These are phyloP conservation scores for Yamadazyma siamensis DNA, from an alignment of 1,139 yeast species.

Conservation along the genomic window DNA sequence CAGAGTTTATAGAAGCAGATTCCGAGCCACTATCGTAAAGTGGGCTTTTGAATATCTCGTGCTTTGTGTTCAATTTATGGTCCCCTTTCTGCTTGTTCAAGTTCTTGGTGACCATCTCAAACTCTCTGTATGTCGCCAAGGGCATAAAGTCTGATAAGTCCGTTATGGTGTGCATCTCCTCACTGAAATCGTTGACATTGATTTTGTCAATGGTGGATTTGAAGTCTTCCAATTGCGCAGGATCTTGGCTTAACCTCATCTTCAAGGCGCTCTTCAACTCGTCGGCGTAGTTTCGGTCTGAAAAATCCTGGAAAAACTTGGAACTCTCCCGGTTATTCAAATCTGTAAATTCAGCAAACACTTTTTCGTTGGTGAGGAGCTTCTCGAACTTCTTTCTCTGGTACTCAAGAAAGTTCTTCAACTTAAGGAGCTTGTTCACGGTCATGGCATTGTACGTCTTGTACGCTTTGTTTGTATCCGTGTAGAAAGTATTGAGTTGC, in stretches of 20 bases:
- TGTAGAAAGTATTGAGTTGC: constrained; percentile 32
- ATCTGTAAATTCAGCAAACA: constrained; percentile 27
- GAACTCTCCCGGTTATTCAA: constrained; percentile 34
- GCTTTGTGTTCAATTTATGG: constrained; percentile 22
- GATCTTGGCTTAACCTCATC: not conserved
- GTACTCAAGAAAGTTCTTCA: constrained; percentile 39
- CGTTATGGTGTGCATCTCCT: constrained; percentile 4
- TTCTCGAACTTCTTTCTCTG: constrained; percentile 30
- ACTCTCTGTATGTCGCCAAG: constrained; percentile 34
- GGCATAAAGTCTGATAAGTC: constrained; percentile 41
- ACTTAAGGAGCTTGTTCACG: constrained; percentile 36
- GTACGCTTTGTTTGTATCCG: constrained; percentile 37
- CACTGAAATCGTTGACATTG: constrained; percentile 7
- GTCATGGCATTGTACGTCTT: constrained; percentile 27
- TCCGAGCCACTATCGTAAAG: constrained; percentile 45
- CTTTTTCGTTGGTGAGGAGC: constrained; percentile 16
- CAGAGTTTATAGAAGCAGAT: constrained; percentile 19
- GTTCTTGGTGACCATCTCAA: constrained; percentile 40
- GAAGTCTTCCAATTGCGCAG: constrained; percentile 1
- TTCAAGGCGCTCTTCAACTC: constrained; percentile 24
- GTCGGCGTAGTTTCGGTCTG: constrained; percentile 25
- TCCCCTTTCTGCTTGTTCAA: constrained; percentile 17
- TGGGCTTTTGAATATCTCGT: constrained; percentile 40
- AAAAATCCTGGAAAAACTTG: constrained; percentile 31
- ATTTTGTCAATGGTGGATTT: constrained; percentile 2